A percentile compares a stretch with the other conserved stretches of the same genome.
phyloP scores from a whole-genome alignment of 495 filamentous ascomycete genomes.

The Lophium mytilinum region DNA sequence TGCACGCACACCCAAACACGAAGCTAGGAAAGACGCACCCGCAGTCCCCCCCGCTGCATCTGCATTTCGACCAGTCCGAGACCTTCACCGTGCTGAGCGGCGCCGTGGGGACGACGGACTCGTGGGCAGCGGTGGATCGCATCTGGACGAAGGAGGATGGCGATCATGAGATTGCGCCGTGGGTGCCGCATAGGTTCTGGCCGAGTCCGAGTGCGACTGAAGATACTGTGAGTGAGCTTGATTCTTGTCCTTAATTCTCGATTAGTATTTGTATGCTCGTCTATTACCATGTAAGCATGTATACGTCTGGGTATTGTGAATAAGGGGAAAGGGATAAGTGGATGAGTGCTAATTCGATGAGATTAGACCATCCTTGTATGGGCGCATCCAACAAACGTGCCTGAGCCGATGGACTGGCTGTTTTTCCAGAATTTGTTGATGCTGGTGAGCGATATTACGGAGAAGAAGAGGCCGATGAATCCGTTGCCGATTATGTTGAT shows the following conservation, averaged over 20 bases:
- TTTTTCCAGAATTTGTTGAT: slow-evolving; percentile 7
- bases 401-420: slow-evolving; percentile 7
- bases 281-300: too few relatives aligned
- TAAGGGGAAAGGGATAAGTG: too few relatives aligned
- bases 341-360: too few relatives aligned
- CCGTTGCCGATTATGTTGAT: slow-evolving; percentile 5
- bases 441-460: slow-evolving; percentile 1
- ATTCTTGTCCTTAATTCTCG: too few relatives aligned
- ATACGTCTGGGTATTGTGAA: too few relatives aligned
- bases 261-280: too few relatives aligned
- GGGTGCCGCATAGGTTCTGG: slow-evolving; percentile 6
- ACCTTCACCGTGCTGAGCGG: slow-evolving; percentile 2
- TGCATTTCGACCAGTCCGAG: slow-evolving; percentile 13
- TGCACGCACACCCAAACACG: background rate
- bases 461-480: slow-evolving; percentile 1
- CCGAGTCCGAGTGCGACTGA: background rate
- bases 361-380: background rate
- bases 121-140: background rate
- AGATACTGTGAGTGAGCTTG: background rate
- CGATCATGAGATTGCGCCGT: slow-evolving; percentile 1
- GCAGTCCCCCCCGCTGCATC: slow-evolving; percentile 3
- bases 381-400: slow-evolving; percentile 4
- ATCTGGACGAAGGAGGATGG: background rate
- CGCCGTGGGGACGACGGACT: background rate
- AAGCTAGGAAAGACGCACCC: background rate